Evolutionary conservation across 306 rosid genomes (phyloP), one percentile per base, ranked within the genome.

Genomic region (Albizia julibrissin): DNA sequence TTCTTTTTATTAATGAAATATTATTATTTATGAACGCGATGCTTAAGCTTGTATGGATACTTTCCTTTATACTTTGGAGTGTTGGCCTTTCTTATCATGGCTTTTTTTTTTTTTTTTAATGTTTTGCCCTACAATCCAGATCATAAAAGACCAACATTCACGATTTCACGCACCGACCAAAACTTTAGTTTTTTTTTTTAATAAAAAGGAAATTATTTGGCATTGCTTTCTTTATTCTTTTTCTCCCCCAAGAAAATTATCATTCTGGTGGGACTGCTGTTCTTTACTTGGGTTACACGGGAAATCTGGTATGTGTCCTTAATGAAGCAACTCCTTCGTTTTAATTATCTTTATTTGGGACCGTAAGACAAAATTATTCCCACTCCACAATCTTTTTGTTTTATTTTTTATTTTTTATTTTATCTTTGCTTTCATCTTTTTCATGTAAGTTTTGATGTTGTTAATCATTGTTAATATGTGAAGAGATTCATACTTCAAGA

Each of bases 241-340:
- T 39, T 22, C 26, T 19, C 31, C 14, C 65, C 13, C 24, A 42
- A 34, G 1, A 37, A 68, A 68, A 39, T 18, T 19, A 37, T 68
- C 16, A 56, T 54, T 10, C 42, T 49, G 75, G 69, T 83, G 74
- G 59, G 56, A 61, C n/a, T 44, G 59, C 40, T 37, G 78, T 83
- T 77, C 86, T 12, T 77, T 83, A 54, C 86, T 83, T 83, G 22
- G 18, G 29, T 24, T 18, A 39, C 12, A 78, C 73, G 83, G 52
- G 3, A 83, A 72, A 61, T 40, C 31, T 56, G 31, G 15, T 29
- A 40, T 34, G 61, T 58, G 16, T 42, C 21, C 21, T 5, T 70
- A n/a, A 42, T n/a, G 24, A 5, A 70, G n/a, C 7, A 42, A 11
- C 34, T 11, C 80, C 33, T 22, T n/a, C 3, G n/a, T 13, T 70